A percentile compares a stretch with the other conserved stretches of the same genome.
These are phyloP conservation scores for Trypanosoma mega DNA, from an alignment of 208 protist species.

Conservation along the genomic window DNA sequence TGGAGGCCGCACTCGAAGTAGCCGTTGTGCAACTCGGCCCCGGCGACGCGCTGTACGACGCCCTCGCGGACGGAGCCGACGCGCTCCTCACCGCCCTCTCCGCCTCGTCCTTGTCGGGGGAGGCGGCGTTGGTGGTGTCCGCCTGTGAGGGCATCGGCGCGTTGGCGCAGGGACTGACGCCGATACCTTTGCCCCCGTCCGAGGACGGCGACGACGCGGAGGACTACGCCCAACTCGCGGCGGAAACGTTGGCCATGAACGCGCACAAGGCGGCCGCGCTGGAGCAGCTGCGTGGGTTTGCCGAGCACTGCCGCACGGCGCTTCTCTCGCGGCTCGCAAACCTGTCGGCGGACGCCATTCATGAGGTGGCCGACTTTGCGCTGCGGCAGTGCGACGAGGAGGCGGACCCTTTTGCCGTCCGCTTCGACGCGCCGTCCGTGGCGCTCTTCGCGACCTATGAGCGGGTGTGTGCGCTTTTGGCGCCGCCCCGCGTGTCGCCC, in stretches of 20 bases:
- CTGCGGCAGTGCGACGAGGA: slow-evolving; percentile 20
- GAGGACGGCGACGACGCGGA: slow-evolving; percentile 65
- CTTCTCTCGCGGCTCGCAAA: slow-evolving; percentile 24
- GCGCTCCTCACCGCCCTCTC: slow-evolving; percentile 35
- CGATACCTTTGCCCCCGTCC: slow-evolving; percentile 47
- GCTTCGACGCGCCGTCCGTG: slow-evolving; percentile 41
- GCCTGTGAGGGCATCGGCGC: slow-evolving; percentile 65
- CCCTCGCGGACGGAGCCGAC: slow-evolving; percentile 45
- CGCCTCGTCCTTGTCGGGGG: slow-evolving; percentile 1
- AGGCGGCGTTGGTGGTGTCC: slow-evolving; percentile 22
- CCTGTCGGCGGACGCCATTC: slow-evolving; percentile 7
- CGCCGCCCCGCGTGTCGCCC: no score
- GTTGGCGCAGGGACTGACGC: slow-evolving; percentile 66
- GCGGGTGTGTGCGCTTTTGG: slow-evolving; percentile 44
- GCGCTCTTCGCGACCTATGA: slow-evolving; percentile 70
- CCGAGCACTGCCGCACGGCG: slow-evolving; percentile 19
- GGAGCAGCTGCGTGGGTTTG: slow-evolving; percentile 22
- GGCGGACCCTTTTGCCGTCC: slow-evolving; percentile 47
- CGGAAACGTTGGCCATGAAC: slow-evolving; percentile 26
- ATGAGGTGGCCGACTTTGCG: slow-evolving; percentile 31
- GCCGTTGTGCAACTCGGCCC: slow-evolving; percentile 45
- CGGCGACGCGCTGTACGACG: slow-evolving; percentile 38
- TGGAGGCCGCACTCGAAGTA: slow-evolving; percentile 57
- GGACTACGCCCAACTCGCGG: slow-evolving; percentile 50
- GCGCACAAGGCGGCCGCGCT: slow-evolving; percentile 31